Evolutionary conservation across 2,329 filamentous ascomycete genomes (phyloP), one percentile per base, ranked within the genome.

Genomic region (Thyridium curvatum): DNA sequence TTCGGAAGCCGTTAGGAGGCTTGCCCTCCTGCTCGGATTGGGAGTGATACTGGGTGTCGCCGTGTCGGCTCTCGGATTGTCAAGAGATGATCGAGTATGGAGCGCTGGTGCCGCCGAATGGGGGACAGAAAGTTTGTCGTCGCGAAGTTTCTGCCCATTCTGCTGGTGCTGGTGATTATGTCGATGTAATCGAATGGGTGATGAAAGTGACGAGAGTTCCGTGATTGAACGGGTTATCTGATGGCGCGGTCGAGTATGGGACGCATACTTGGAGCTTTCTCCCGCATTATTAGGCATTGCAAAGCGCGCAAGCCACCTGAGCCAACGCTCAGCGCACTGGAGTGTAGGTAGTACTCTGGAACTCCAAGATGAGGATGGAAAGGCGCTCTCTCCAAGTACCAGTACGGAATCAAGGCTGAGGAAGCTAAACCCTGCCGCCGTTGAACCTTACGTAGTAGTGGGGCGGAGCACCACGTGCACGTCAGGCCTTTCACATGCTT

Each of bases 201-300:
- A 66, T 17, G 72, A 63, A 37, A 76, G 70, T 29, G 69, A 66
- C 18, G 72, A 63, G 37, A 76, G 49, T 46, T 78, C 74, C 33
- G 69, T 70, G 42, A 78, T 66, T 34, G 77, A 80, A 28, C 73
- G 69, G 43, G 66, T 71, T 43, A 77, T 62, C 48, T 74, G 72
- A 48, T 77, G 75, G 42, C 67, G 68, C 17, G 65, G 55, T 16
- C 61, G 59, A 35, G 51, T 53, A 17, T 61, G 59, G 15, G 61
- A 58, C 40, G 56, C 52, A 48, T 52, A 49, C 40, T 50, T 54
- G 31, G 51, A 45, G 41, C 45, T 44, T 21, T 58, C 53, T 41
- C 45, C 48, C 41, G 54, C 59, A 53, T 56, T 52, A 46, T 56
- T 52, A 37, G 59, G 52, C 60, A 64, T 65, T 38, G 40, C 48